Base-by-base conservation (phyloP, 2,329 filamentous ascomycete genomes). In the Paracoccidioides lutzii region DNA sequence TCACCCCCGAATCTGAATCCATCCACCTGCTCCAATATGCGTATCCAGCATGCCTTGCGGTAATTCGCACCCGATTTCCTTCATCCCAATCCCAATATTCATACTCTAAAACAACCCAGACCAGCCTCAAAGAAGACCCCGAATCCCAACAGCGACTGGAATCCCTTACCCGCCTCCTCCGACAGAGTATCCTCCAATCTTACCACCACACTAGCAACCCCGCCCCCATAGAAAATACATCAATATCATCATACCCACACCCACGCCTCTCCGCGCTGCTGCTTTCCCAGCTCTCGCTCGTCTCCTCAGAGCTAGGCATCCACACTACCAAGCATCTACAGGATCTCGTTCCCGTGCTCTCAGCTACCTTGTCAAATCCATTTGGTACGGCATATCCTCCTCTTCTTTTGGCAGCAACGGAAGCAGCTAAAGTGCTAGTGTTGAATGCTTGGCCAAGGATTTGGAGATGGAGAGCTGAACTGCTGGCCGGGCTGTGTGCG, bases 1-100 rank as follows among this genome's bases (percentile, higher is more conserved):
- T 95, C 44, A 95, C 88, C 0, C 82, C 87, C 0, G 85, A 88
- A 63, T 66, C 76, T 0, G 86, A 93, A 55, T 87, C 87, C 3
- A 65, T 86, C 1, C 64, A 66, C 1, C 72, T 96, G 3, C 77
- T 95, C 0, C 65, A 69, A 5, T 75, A 77, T 5, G 82, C 85
- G 0, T 94, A 90, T 60, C 75, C 78, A 6, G 82, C 83, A 1
- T 74, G 95, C 3, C 71, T 86, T 15, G 71, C 73, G 0, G 76
- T 95, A 5, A 67, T 75, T 6, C 62, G 71, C 48, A 70, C 78
- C 63, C 59, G 72, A 58, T 70, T 74, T 28, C 59, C 32, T 48
- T 55, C 55, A 12, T 57, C 44, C 49, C 64, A 15, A 56, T 65
- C 28, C 65, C 68, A 38, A 43, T 15, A 40, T 15, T 14, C 38